phyloP scores from a whole-genome alignment of 2,329 filamentous ascomycete genomes.

The Fusarium sp. region DNA sequence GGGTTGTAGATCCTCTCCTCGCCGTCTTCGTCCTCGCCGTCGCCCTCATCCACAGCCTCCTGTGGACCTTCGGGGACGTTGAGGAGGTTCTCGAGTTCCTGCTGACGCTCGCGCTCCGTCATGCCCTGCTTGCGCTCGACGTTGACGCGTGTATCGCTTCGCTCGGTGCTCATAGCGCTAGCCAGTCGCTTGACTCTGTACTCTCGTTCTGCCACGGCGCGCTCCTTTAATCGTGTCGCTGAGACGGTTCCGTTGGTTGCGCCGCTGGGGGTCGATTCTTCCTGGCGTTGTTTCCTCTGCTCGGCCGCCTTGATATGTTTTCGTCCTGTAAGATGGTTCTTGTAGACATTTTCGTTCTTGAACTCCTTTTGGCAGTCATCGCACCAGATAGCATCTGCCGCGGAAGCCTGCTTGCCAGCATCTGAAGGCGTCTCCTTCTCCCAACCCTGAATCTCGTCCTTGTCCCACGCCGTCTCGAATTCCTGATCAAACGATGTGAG shows the following conservation, averaged over 20 bases:
- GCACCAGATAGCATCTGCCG: constrained; percentile 83
- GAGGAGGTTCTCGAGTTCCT: constrained; percentile 91
- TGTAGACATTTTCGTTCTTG: constrained; percentile 95
- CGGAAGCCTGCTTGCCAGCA: constrained; percentile 46
- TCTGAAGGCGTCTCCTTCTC: constrained; percentile 62
- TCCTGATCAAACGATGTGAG: constrained; percentile 82
- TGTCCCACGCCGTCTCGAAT: constrained; percentile 85
- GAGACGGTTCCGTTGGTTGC: constrained; percentile 47
- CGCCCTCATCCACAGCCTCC: constrained; percentile 62
- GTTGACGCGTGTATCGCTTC: constrained; percentile 90
- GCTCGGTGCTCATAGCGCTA: constrained; percentile 85
- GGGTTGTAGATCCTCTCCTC: constrained; percentile 97
- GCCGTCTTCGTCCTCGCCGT: constrained; percentile 78
- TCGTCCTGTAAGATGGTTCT: constrained; percentile 86
- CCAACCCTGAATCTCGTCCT: constrained; percentile 85
- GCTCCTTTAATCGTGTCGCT: constrained; percentile 80
- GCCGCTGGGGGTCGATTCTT: constrained; percentile 51
- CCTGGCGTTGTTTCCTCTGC: constrained; percentile 64
- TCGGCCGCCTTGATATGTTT: constrained; percentile 91
- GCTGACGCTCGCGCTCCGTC: constrained; percentile 94
- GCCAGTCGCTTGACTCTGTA: constrained; percentile 84
- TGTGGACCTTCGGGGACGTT: constrained; percentile 51
- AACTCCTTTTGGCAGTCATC: constrained; percentile 94
- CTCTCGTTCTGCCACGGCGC: constrained; percentile 90
- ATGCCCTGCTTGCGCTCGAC: constrained; percentile 97